A percentile compares a stretch with the other conserved stretches of the same genome.
These are phyloP conservation scores for Sugiyamaella smithiae DNA, from an alignment of 805 yeast species.

Conservation along the genomic window DNA sequence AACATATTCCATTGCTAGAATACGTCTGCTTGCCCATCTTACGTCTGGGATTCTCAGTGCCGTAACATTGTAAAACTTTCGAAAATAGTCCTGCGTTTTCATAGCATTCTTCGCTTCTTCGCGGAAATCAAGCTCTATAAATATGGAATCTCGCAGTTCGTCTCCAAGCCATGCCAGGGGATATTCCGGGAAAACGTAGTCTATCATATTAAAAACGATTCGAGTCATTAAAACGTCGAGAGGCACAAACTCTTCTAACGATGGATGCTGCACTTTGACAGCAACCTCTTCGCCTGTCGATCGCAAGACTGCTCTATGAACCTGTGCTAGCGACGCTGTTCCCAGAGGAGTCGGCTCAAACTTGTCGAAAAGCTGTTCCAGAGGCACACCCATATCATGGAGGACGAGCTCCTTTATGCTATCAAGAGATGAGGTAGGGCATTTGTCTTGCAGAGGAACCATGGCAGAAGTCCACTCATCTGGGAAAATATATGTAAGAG, in stretches of 20 bases:
- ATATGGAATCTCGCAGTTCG: constrained; percentile 81
- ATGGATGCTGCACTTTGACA: constrained; percentile 92
- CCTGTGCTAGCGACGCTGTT: constrained; percentile 95
- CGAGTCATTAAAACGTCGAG: constrained; percentile 78
- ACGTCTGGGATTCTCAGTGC: constrained; percentile 80
- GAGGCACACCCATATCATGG: constrained; percentile 55
- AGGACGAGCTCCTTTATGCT: constrained; percentile 66
- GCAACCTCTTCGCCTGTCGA: constrained; percentile 73
- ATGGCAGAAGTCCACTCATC: constrained; percentile 93
- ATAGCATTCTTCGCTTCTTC: constrained; percentile 82
- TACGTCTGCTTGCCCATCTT: constrained; percentile 59
- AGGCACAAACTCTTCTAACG: constrained; percentile 82
- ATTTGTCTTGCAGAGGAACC: constrained; percentile 86
- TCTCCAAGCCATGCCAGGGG: constrained; percentile 95
- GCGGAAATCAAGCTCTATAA: constrained; percentile 83
- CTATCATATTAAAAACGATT: constrained; percentile 69
- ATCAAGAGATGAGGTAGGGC: constrained; percentile 74
- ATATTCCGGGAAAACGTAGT: constrained; percentile 84
- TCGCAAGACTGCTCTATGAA: constrained; percentile 69
- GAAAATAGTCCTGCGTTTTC: constrained; percentile 66
- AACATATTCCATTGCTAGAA: constrained; percentile 84
- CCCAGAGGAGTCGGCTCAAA: constrained; percentile 82
- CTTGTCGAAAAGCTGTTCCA: constrained; percentile 58
- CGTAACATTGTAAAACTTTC: constrained; percentile 53
- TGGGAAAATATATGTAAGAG: constrained; percentile 88